Conservation (phyloP, 2,329 filamentous ascomycete species). For the Elsinoe perseae region DNA sequence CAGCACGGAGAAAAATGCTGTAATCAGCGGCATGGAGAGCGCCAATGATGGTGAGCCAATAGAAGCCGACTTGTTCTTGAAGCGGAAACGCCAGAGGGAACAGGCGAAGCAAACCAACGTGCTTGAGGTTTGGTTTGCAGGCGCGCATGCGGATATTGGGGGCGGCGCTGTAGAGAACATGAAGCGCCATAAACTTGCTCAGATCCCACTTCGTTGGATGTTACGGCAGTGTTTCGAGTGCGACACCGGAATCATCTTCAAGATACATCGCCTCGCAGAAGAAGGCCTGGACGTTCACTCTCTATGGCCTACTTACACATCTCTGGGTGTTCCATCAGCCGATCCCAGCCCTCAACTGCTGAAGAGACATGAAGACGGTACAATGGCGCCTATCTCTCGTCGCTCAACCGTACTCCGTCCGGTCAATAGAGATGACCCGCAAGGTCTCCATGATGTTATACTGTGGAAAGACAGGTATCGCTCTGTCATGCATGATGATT, state of each 20-base stretch:
- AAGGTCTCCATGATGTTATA: constrained; percentile 14
- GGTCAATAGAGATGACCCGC: constrained; percentile 19
- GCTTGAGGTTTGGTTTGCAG: constrained; percentile 39
- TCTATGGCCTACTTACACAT: constrained; percentile 35
- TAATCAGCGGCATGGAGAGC: no score
- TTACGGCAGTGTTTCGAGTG: constrained; percentile 42
- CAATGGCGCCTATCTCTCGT: constrained; percentile 28
- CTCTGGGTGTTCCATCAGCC: constrained; percentile 26
- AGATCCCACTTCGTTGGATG: constrained; percentile 44
- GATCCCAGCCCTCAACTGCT: constrained; percentile 32
- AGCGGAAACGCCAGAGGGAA: constrained; percentile 4
- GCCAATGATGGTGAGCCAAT: no score
- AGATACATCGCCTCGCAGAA: constrained; percentile 34
- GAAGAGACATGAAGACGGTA: constrained; percentile 31
- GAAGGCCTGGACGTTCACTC: constrained; percentile 37
- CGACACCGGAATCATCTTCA: constrained; percentile 40
- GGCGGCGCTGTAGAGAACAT: constrained; percentile 38
- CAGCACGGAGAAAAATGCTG: no score
- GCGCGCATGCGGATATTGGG: constrained; percentile 39
- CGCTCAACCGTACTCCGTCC: constrained; percentile 26
- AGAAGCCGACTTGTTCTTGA: no score
- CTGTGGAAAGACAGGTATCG: constrained; percentile 20
- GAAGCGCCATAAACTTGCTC: constrained; percentile 37
- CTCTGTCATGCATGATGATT: constrained; percentile 16
- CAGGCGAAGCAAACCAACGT: constrained; percentile 8